Base-by-base conservation (phyloP, 208 protist species). In the Acanthamoeba pearcei region DNA sequence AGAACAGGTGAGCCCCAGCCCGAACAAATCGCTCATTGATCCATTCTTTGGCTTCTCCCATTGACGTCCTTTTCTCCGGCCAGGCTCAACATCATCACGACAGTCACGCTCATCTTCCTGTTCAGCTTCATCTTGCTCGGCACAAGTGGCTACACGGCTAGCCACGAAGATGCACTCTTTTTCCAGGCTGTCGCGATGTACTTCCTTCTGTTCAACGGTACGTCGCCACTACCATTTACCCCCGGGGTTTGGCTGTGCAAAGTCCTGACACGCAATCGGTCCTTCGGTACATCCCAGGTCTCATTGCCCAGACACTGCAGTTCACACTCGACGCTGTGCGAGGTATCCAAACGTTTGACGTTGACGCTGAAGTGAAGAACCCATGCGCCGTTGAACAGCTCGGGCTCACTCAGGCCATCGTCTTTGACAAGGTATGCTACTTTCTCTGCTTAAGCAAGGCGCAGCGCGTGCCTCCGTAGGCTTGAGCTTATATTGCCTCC, bases 351-450 rank as follows among this genome's bases (percentile, higher is more conserved):
- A 85, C 91, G 35, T 94, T 80, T 35, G 91, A 94, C 19, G 55
- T 94, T 51, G 91, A 94, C 19, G 91, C 91, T 66, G 91, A 85
- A n/a, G 91, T 94, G 38, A 94, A 94, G 53, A 94, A 94, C 55
- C 91, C 91, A 17, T 85, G 72, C 29, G 91, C 91, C 46, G 53
- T 94, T 66, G 91, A 94, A 68, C 91, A 94, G 38, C 91, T 94
- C 35, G 91, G 91, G 4, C 57, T 94, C 38, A 70, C 74, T 24
- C 91, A 94, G 24, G 91, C 91, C 32, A 94, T 94, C 27, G 91
- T 94, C 8, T 94, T 94, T 64, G 91, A 94, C 17, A 94, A 94
- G 72, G 91, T 94, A 15, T 66, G 60, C 24, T 10, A 10, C 17
- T n/a, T 62, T 62, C 22, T 24, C 22, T 62, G 19, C 55, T 62